Conservation (phyloP, 345 rosid genomes). For the Gossypium anomalum region DNA sequence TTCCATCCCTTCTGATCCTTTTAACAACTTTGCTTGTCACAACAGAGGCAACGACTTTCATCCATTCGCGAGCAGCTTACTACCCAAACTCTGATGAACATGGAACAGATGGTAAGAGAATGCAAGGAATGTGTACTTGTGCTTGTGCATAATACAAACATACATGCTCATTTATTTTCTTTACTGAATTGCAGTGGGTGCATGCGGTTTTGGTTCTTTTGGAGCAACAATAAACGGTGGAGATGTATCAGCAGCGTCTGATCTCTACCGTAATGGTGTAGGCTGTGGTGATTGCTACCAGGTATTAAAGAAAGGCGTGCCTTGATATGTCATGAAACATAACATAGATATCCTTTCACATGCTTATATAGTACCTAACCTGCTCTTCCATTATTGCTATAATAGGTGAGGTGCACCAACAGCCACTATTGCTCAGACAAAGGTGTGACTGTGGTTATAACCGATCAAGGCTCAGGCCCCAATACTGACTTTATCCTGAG, state of each 20-base stretch:
- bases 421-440: slow-evolving; percentile 47
- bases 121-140: not conserved
- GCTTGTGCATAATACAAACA: not conserved
- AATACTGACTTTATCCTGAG: slow-evolving; percentile 58
- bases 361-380: not conserved
- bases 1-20: slow-evolving; percentile 22
- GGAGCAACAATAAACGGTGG: slow-evolving; percentile 65
- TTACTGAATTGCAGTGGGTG: slow-evolving; percentile 39
- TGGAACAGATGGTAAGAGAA: slow-evolving; percentile 52
- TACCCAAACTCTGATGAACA: slow-evolving; percentile 49
- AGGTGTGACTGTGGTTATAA: slow-evolving; percentile 51
- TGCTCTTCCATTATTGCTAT: not conserved
- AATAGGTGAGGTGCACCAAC: slow-evolving; percentile 57
- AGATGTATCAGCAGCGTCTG: slow-evolving; percentile 61
- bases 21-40: slow-evolving; percentile 21
- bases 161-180: slow-evolving; percentile 2
- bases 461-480: slow-evolving; percentile 52
- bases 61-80: slow-evolving; percentile 47
- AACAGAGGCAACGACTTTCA: slow-evolving; percentile 44
- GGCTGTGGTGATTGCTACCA: slow-evolving; percentile 87
- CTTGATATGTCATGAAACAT: not conserved
- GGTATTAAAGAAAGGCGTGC: slow-evolving; percentile 25
- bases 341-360: not conserved
- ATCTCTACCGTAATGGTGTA: slow-evolving; percentile 53
- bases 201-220: slow-evolving; percentile 65